phyloP scores from a whole-genome alignment of 345 rosid species.

The Sapria himalayana region DNA sequence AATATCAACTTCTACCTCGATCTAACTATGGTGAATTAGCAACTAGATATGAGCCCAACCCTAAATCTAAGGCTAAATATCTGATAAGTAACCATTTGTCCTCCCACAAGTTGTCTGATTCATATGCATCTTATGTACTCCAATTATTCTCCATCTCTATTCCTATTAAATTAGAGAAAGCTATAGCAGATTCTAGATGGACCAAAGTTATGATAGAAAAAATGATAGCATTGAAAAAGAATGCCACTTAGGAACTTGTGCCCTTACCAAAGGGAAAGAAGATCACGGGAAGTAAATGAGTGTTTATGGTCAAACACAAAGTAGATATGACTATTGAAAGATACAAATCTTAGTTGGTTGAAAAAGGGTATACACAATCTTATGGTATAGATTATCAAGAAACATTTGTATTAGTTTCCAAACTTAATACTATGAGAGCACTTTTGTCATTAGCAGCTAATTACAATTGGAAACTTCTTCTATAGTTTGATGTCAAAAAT shows the following conservation, averaged over 20 bases:
- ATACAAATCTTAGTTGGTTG: background rate
- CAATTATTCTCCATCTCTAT: too few relatives aligned
- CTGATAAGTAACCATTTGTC: too few relatives aligned
- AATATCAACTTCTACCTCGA: background rate
- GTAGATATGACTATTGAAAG: too few relatives aligned
- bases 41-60: too few relatives aligned
- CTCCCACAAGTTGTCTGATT: background rate
- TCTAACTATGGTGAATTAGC: background rate
- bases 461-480: background rate
- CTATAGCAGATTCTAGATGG: background rate
- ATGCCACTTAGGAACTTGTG: background rate
- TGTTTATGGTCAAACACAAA: too few relatives aligned
- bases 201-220: background rate
- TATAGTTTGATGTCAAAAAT: background rate
- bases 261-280: background rate
- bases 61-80: too few relatives aligned
- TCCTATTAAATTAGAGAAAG: too few relatives aligned
- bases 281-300: background rate
- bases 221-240: background rate
- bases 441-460: background rate
- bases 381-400: background rate
- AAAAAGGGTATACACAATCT: background rate
- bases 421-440: too few relatives aligned
- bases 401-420: too few relatives aligned
- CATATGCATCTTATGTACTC: too few relatives aligned